Evolutionary conservation across 495 filamentous ascomycete species (phyloP), one percentile per base, ranked within the genome.

Genomic region (Podospora fimiseda): DNA sequence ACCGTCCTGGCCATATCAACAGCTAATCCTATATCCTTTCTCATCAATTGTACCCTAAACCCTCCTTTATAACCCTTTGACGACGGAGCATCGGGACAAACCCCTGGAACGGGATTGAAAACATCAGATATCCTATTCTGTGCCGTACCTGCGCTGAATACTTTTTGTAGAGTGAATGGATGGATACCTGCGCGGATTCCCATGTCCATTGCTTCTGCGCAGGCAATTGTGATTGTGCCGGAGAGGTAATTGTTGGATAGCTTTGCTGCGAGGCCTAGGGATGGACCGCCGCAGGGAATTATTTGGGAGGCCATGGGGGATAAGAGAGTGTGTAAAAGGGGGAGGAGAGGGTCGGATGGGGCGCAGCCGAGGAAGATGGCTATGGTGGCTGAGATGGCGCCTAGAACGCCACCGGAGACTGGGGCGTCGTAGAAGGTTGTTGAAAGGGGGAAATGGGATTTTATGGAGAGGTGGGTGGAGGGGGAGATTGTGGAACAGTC

Each of bases 171-270:
- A 1, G 74, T 65, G 9, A 66, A 55, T 0, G 78, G 72, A 55
- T 79, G 71, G 52, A 83, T 59, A 0, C 78, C 78, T 1, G 74
- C 69, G 3, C 60, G 60, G 59, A 83, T 80, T 1, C 76, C 78
- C 62, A 81, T 78, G 52, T 77, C 70, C 65, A 81, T 68, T 2
- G 79, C 74, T 57, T 83, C 80, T 2, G 73, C 64, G 15, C 62
- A 67, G 0, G 75, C 76, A 27, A 83, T 74, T 0, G 78, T 71
- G 54, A 80, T 81, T 3, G 80, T 61, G 11, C 72, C 74, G 3
- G 70, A 75, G 24, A 72, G 66, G 58, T 81, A 81, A 56, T 80
- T 81, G 57, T 81, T 81, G 51, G 66, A 76, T 1, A 81, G 65
- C 55, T 80, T 81, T 1, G 78, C 75, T 6, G 76, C 70, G 2